Conservation (phyloP, 805 yeast genomes). For the Teunomyces funiuensis region DNA sequence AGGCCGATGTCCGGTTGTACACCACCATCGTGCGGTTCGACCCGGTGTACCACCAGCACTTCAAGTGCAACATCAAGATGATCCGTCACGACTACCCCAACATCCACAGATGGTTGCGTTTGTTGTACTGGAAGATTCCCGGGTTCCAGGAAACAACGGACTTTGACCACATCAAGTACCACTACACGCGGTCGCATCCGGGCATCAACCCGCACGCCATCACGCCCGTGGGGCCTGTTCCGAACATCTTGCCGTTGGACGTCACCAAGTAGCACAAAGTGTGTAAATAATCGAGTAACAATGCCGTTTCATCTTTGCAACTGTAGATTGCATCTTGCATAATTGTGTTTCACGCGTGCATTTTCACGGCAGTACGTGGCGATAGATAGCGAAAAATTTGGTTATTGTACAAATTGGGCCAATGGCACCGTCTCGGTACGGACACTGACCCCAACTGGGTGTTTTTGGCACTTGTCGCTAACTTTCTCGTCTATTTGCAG, state of each 20-base stretch:
- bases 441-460: no score
- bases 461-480: no score
- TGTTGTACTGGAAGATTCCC: conserved; percentile 75
- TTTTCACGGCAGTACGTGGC: no score
- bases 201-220: conserved; percentile 79
- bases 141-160: conserved; percentile 78
- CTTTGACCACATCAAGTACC: conserved; percentile 87
- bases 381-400: no score
- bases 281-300: background rate
- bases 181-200: conserved; percentile 84
- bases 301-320: no score
- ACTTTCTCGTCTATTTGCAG: no score
- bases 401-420: no score
- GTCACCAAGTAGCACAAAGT: no score
- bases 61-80: conserved; percentile 85
- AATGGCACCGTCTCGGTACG: no score
- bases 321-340: no score
- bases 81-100: conserved; percentile 79
- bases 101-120: conserved; percentile 75
- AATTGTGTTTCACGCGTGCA: no score
- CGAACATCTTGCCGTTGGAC: conserved; percentile 52
- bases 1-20: conserved; percentile 85
- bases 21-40: conserved; percentile 90
- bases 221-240: conserved; percentile 87
- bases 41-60: conserved; percentile 91